Percentiles rank a stretch among this genome's conserved stretches.
Evolutionary conservation across 768 basidiomycete species (phyloP).

Genomic region (Suillus alpinus): DNA sequence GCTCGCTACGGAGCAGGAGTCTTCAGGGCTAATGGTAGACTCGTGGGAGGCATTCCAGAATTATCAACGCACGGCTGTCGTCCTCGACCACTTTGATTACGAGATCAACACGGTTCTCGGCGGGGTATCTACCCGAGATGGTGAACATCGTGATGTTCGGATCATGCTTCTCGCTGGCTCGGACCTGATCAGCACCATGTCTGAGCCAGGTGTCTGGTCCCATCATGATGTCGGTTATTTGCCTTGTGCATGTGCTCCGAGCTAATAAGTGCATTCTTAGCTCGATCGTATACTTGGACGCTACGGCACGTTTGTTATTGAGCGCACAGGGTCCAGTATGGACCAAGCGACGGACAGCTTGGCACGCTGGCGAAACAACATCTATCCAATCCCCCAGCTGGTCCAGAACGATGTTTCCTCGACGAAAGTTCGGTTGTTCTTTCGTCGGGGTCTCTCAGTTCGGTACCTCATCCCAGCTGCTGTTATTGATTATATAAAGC

Average conservation of each 20-base stretch:
- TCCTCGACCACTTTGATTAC: conserved; percentile 95
- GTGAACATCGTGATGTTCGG: conserved; percentile 71
- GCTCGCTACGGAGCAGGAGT: conserved; percentile 86
- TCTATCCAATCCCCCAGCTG: conserved; percentile 88
- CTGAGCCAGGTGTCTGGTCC: conserved; percentile 97
- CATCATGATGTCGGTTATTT: conserved; percentile 77
- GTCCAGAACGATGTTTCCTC: conserved; percentile 98
- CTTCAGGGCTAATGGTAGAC: conserved; percentile 95
- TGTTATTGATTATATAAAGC: conserved; percentile 93
- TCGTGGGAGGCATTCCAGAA: conserved; percentile 95
- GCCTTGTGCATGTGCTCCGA: background rate
- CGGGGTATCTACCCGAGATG: conserved; percentile 71
- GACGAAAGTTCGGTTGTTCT: conserved; percentile 84
- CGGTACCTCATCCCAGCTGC: conserved; percentile 88
- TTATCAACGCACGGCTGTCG: conserved; percentile 95
- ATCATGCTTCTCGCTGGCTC: conserved; percentile 97
- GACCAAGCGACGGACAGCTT: conserved; percentile 75
- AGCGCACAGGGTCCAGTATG: conserved; percentile 92
- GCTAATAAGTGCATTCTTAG: conserved; percentile 38
- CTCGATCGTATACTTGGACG: conserved; percentile 94
- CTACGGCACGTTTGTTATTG: conserved; percentile 93
- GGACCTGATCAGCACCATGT: conserved; percentile 96
- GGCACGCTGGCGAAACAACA: conserved; percentile 77
- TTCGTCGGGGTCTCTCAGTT: conserved; percentile 76
- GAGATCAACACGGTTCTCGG: conserved; percentile 87